Evolutionary conservation across 345 rosid species (phyloP), one percentile per base, ranked within the genome.

Genomic region (Cardamine resedifolia): DNA sequence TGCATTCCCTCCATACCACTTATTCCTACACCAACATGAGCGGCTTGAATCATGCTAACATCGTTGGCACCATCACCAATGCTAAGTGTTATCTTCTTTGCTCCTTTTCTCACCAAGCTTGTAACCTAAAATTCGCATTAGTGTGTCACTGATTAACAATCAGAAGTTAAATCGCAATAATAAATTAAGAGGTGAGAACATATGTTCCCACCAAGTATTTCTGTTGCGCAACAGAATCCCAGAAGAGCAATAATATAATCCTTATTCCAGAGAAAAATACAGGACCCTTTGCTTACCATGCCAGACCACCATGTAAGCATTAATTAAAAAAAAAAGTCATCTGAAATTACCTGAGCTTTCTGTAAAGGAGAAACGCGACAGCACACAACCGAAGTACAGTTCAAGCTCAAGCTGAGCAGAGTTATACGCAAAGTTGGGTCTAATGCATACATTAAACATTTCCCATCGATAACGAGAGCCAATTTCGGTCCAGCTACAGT

Each of bases 51-150:
- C 99, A 95, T 95, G 85, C 97, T 88, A 72, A 95, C 99, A 78
- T 91, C 99, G 72, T 95, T 95, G 58, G 99, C 99, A 81, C 99
- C 99, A 81, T 95, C 99, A 39, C 99, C 99, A 74, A 95, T 95
- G 72, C 97, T 85, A 66, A 95, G 97, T 7, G 99, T 95, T 80
- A 90, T 95, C 79, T 91, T 95, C 44, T 76, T 77, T 4, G 99
- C 97, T 47, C 97, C 99, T 79, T 88, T 91, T 85, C 87, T 89
- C 41, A 95, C 90, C 78, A 95, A 69, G 78, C 96, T 90, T 63
- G 99, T 95, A 61, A 95, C 99, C 99, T 94, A 66, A 41, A 81
- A 77, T 61, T 53, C 12, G 0, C 33, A 61, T 27, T 26, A 71
- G 33, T 16, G 61, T 23, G 14, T 59, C 63, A 43, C 39, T 53